Evolutionary conservation across 2,329 filamentous ascomycete species (phyloP).

Genomic region (Botrytis elliptica): DNA sequence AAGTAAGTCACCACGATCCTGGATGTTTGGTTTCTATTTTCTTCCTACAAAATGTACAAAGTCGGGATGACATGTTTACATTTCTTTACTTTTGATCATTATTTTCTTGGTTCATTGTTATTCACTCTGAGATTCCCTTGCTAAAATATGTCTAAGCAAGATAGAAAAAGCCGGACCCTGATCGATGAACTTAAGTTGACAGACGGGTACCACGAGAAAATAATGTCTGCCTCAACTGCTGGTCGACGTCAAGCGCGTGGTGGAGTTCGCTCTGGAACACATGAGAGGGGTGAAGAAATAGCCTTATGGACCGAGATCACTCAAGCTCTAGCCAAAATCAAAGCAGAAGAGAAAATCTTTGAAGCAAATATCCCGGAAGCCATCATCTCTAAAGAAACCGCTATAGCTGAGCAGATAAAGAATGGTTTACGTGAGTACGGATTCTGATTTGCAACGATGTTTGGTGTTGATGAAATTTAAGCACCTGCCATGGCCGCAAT

Average conservation of each 20-base stretch:
- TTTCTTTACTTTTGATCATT: neutral
- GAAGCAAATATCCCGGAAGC: constrained; percentile 22
- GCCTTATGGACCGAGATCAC: constrained; percentile 24
- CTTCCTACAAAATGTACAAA: neutral
- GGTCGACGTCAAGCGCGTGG: constrained; percentile 25
- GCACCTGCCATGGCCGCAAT: constrained; percentile 32
- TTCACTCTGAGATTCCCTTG: neutral
- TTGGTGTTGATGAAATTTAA: constrained; percentile 19
- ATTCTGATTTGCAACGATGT: neutral
- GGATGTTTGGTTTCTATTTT: neutral
- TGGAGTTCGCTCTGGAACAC: constrained; percentile 23
- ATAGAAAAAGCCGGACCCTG: neutral
- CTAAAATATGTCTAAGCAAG: constrained; percentile 16
- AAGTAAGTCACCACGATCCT: constrained; percentile 18
- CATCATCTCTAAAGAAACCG: constrained; percentile 27
- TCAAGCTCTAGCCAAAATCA: constrained; percentile 23
- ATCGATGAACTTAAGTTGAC: constrained; percentile 6
- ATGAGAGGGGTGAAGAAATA: constrained; percentile 27
- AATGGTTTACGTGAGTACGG: constrained; percentile 24
- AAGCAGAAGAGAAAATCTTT: constrained; percentile 23
- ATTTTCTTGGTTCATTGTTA: constrained; percentile 1
- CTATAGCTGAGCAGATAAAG: constrained; percentile 23
- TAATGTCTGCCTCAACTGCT: constrained; percentile 25
- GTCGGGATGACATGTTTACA: neutral
- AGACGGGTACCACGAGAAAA: constrained; percentile 8